Base-by-base conservation (phyloP, 148 eudicot species). In the Oxyria digyna region DNA sequence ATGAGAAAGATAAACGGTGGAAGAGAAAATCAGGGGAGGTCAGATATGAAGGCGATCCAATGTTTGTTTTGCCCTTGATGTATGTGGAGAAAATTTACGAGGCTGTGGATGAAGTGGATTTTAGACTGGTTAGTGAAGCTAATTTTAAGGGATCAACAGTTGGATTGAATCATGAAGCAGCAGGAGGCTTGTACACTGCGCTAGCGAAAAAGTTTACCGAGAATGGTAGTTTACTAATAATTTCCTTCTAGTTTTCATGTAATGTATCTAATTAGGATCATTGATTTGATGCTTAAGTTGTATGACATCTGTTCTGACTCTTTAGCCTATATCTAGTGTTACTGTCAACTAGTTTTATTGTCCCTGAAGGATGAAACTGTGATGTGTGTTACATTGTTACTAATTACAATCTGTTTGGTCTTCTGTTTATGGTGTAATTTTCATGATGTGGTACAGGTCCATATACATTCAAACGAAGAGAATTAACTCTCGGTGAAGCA, bases 81-180 rank as follows among this genome's bases (percentile, higher is more conserved):
- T 93, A 89, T 81, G 85, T 89, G 71, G 98, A 96, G 46, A 93
- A 93, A 77, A 71, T 93, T 74, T 93, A 93, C 41, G 95, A 89
- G 80, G 89, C 91, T 65, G 98, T 81, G 42, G 75, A 82, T 80
- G 94, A 93, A 80, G 98, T 76, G 66, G 82, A 93, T 71, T 57
- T 75, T 70, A 85, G 84, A 73, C 75, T 93, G 67, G 80, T 85
- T 70, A 77, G 76, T 79, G 87, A 91, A 67, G 71, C 86, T 57
- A 91, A 89, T 69, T 71, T 87, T 57, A 89, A 87, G 78, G 96
- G 87, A 49, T 87, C 85, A 80, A 84, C 86, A 21, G 86, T 93
- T 49, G 89, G 95, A 63, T 88, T 89, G 74, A 87, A 94, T 76
- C 96, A 87, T 70, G 98, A 93, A 82, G 96, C 98, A 41, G 85